Base-by-base conservation (phyloP, 495 filamentous ascomycete species). In the Cryomyces antarcticus region DNA sequence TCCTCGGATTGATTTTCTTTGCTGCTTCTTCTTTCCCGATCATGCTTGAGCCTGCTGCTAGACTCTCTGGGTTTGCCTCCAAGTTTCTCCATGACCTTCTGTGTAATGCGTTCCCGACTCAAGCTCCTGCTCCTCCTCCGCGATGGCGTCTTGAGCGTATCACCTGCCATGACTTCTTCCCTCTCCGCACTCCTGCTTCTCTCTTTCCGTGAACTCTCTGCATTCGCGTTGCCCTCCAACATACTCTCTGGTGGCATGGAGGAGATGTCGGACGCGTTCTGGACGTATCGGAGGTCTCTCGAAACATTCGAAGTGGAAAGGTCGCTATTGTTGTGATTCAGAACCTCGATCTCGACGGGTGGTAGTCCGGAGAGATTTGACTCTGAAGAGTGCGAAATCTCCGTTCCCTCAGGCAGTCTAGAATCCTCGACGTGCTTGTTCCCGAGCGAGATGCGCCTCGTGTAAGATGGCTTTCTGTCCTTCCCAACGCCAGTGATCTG, bases 191-290 rank as follows among this genome's bases (percentile, higher is more conserved):
- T 78, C 41, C 69, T 67, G 50, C 77, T 80, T 35, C 70, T 64
- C 40, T 69, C 69, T 38, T 66, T 65, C 42, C 63, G 64, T 5
- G 68, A 62, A 31, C 51, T 48, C 28, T 44, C 41, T 6, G 41
- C 49, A 9, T 53, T 41, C 11, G 50, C 42, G 11, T 43, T 47
- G 17, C 73, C 78, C 53, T 93, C 86, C 9, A 95, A 67, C 68
- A 95, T 85, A 60, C 81, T 88, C 55, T 93, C 82, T 28, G 80
- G 73, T 10, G 85, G 86, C 68, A 93, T 89, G 7, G 80, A 83
- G 0, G 86, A 95, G 29, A 95, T 80, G 41, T 93, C 86, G 0
- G 86, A 93, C 11, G 68, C 62, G n/a, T 67, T 60, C 29, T 58
- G 60, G 37, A 74, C 62, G 45, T 73, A 75, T 48, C 73, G 72